These are phyloP conservation scores for Hypomontagnella submonticulosa DNA, from an alignment of 495 filamentous ascomycete species.

Conservation along the genomic window DNA sequence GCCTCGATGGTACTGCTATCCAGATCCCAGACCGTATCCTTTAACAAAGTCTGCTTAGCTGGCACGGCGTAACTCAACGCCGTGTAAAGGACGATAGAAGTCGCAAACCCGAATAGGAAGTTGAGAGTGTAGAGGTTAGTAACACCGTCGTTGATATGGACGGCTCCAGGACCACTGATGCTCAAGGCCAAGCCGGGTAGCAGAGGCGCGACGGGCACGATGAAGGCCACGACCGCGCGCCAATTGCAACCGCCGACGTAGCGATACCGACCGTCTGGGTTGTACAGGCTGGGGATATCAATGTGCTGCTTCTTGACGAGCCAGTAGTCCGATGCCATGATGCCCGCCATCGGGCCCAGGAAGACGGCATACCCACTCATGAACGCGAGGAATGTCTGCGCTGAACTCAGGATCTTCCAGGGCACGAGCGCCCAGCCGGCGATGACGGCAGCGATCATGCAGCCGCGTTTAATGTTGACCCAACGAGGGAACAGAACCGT, in stretches of 20 bases:
- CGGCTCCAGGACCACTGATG: slow-evolving; percentile 50
- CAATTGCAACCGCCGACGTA: slow-evolving; percentile 69
- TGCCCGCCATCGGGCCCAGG: slow-evolving; percentile 73
- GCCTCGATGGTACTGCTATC: slow-evolving; percentile 40
- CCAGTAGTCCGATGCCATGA: slow-evolving; percentile 77
- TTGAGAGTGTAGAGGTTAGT: slow-evolving; percentile 60
- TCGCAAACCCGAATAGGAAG: slow-evolving; percentile 63
- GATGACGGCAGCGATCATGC: slow-evolving; percentile 63
- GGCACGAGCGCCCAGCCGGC: slow-evolving; percentile 67
- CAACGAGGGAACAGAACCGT: slow-evolving; percentile 67
- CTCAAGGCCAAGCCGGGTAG: slow-evolving; percentile 61
- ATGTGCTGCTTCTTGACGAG: slow-evolving; percentile 68
- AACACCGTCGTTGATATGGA: slow-evolving; percentile 51
- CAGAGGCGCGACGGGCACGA: slow-evolving; percentile 70
- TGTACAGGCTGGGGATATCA: slow-evolving; percentile 68
- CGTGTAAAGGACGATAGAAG: slow-evolving; percentile 54
- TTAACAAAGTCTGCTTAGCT: slow-evolving; percentile 46
- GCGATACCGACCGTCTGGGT: slow-evolving; percentile 65
- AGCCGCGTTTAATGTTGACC: slow-evolving; percentile 68
- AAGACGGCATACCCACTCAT: slow-evolving; percentile 74
- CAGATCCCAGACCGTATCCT: slow-evolving; percentile 49
- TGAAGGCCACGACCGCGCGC: slow-evolving; percentile 71
- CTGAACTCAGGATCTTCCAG: slow-evolving; percentile 71
- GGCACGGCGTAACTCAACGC: slow-evolving; percentile 48
- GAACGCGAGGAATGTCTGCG: slow-evolving; percentile 68